Base-by-base conservation (phyloP, 1,139 yeast species). In the Hanseniaspora uvarum region DNA sequence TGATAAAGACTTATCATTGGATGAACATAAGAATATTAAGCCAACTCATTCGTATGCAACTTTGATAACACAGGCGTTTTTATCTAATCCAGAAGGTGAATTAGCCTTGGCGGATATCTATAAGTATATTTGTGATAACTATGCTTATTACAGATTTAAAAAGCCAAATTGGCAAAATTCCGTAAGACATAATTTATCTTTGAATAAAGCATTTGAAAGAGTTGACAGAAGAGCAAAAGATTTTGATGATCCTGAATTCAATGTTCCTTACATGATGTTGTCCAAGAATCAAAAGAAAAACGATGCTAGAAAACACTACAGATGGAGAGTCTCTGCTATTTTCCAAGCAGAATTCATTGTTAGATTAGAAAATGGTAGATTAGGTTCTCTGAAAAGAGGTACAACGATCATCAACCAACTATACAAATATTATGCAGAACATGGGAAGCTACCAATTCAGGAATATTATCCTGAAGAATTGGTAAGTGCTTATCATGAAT, bases 281-380 rank as follows among this genome's bases (percentile, higher is more conserved):
- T 30, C 46, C 14, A 41, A 44, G 24, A 21, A n/a, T 19, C 21
- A 18, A n/a, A 50, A 37, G 19, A 92, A 95, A 19, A 85, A 87
- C 67, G 97, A 92, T 69, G 96, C 98, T 0, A 98, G 99, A 31
- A 92, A 92, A 68, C 98, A 98, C 59, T 92, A 92, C 95, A 92
- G 92, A 70, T 92, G 99, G 99, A 94, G 88, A 70, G 89, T 92
- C 56, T 81, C 88, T 59, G 94, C 86, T 45, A 74, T 82, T 48
- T 88, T 85, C 65, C 83, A 85, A 63, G 82, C 81, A 53, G 98
- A 94, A 59, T 89, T 88, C 62, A 71, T 88, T 65, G 79, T 75
- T 60, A 86, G 87, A 69, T 81, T 89, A 68, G 79, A 78, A 58
- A 81, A 78, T 58, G 96, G 92, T 12, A 77, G 83, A 33, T 70